phyloP scores from a whole-genome alignment of 768 basidiomycete genomes.

The Psilocybe azurescens region DNA sequence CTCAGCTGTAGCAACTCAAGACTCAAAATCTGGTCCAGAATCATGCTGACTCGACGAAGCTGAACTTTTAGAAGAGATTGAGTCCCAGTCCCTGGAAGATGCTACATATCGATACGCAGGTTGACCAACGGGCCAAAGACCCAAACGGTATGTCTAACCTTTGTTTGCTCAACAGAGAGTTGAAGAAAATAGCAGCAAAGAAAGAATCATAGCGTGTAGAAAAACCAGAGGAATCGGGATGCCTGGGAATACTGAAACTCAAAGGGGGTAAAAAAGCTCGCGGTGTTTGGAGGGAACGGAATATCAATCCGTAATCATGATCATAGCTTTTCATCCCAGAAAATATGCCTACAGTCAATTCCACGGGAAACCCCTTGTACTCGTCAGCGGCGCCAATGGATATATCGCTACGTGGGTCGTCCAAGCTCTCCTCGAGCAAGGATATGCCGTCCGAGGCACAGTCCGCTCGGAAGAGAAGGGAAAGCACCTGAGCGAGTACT shows the following conservation, averaged over 20 bases:
- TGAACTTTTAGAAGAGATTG: conserved; percentile 42
- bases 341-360: too few relatives aligned
- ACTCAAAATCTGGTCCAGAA: conserved; percentile 45
- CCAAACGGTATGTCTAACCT: conserved; percentile 56
- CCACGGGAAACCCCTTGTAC: conserved; percentile 27
- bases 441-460: conserved; percentile 68
- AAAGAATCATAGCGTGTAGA: too few relatives aligned
- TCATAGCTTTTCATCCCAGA: too few relatives aligned
- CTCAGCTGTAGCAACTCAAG: conserved; percentile 40
- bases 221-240: too few relatives aligned
- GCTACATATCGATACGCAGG: conserved; percentile 34
- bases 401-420: conserved; percentile 67
- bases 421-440: conserved; percentile 57
- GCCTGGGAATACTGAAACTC: too few relatives aligned
- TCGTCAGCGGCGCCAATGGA: conserved; percentile 66
- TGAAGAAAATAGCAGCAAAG: too few relatives aligned
- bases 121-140: conserved; percentile 51
- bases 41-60: conserved; percentile 34
- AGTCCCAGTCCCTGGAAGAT: conserved; percentile 37
- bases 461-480: conserved; percentile 69
- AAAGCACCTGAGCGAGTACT: conserved; percentile 54
- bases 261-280: too few relatives aligned
- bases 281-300: too few relatives aligned
- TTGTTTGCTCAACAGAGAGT: neutral
- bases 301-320: too few relatives aligned